Evolutionary conservation across 2,329 filamentous ascomycete species (phyloP).

Genomic region (Phyllosticta ampelicida): DNA sequence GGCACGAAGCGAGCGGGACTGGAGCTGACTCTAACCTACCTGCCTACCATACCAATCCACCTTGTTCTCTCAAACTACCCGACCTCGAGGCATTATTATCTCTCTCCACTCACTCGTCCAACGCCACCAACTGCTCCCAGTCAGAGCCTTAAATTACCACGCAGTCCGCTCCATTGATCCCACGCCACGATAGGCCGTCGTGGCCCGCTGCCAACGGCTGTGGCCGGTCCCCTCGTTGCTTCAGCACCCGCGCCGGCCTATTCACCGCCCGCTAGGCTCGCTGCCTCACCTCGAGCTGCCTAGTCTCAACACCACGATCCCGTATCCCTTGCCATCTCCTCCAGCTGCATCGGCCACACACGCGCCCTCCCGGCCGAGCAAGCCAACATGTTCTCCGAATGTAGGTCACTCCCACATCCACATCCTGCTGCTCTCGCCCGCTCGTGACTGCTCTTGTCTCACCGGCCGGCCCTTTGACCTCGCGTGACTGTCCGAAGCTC

Average conservation of each 20-base stretch:
- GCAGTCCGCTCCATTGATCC: not conserved
- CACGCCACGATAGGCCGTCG: not conserved
- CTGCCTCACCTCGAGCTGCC: not conserved
- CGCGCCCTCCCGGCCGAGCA: conserved; percentile 1
- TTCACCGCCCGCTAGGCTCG: not conserved
- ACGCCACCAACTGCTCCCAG: not conserved
- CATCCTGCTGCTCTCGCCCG: conserved; percentile 24
- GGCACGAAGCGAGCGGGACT: no score
- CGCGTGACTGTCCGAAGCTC: conserved; percentile 33
- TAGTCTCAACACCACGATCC: not conserved
- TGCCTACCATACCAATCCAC: not conserved
- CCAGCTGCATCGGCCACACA: conserved; percentile 8
- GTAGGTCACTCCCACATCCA: conserved; percentile 45
- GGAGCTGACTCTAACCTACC: no score
- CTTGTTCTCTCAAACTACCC: not conserved
- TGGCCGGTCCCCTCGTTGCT: not conserved
- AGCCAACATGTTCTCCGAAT: conserved; percentile 71
- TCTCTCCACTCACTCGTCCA: not conserved
- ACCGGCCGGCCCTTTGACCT: conserved; percentile 15
- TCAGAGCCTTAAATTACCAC: not conserved
- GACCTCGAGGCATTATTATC: not conserved
- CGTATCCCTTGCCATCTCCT: not conserved
- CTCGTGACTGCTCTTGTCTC: conserved; percentile 19
- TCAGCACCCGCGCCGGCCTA: not conserved
- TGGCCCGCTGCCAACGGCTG: not conserved